These are phyloP conservation scores for Eucalyptus albens DNA, from an alignment of 345 rosid species.

Conservation along the genomic window DNA sequence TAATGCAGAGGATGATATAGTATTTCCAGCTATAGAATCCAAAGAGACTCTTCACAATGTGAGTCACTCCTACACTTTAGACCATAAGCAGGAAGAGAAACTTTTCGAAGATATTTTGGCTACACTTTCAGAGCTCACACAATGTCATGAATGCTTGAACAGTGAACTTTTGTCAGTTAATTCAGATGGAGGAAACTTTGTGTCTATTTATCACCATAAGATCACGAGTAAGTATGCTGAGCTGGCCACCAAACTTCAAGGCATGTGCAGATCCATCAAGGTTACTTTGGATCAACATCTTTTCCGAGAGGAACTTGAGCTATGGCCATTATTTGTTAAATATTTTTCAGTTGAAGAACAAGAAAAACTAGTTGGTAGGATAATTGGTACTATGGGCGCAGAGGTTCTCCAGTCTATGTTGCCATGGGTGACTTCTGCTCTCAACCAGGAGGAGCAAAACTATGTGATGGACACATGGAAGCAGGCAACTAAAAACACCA, in stretches of 20 bases:
- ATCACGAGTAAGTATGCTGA: conserved; percentile 26
- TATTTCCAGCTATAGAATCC: conserved; percentile 84
- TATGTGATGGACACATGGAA: conserved; percentile 96
- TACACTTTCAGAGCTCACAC: conserved; percentile 60
- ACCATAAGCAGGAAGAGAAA: conserved; percentile 88
- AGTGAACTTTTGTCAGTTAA: background rate
- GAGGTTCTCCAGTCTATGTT: conserved; percentile 90
- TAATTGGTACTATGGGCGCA: conserved; percentile 87
- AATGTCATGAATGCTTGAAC: conserved; percentile 36
- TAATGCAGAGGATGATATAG: conserved; percentile 96
- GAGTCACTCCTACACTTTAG: conserved; percentile 84
- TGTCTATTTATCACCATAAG: background rate
- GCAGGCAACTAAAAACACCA: conserved; percentile 90
- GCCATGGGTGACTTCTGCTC: conserved; percentile 93
- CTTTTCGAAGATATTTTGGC: conserved; percentile 69
- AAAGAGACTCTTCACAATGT: conserved; percentile 92
- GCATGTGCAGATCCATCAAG: conserved; percentile 86
- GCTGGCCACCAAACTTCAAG: conserved; percentile 78
- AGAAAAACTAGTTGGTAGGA: conserved; percentile 80
- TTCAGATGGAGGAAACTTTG: conserved; percentile 1
- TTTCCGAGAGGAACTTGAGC: conserved; percentile 74
- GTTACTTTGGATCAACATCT: conserved; percentile 81
- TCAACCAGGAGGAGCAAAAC: conserved; percentile 75
- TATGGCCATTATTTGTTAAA: conserved; percentile 77
- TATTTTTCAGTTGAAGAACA: conserved; percentile 78